phyloP scores from a whole-genome alignment of 148 eudicot species.

The Mesembryanthemum crystallinum region DNA sequence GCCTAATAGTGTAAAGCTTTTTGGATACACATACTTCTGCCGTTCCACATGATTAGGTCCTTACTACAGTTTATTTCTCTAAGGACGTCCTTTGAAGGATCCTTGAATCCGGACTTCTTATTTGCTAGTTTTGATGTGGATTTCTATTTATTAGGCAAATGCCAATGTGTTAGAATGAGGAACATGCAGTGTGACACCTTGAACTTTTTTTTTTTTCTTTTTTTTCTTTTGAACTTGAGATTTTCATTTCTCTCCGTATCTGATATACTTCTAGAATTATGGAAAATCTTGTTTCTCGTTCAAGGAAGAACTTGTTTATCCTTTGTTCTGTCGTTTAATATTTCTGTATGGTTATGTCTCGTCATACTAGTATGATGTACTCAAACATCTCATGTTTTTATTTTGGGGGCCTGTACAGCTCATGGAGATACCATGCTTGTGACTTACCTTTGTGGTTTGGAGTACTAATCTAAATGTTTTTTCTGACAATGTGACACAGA shows the following conservation, averaged over 20 bases:
- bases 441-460: not conserved
- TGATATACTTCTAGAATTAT: not conserved
- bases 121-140: not conserved
- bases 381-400: not conserved
- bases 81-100: not conserved
- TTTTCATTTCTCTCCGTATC: not conserved
- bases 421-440: not conserved
- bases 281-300: not conserved
- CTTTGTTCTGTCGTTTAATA: not conserved
- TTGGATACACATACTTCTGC: not conserved
- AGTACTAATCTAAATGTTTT: not conserved
- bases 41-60: not conserved
- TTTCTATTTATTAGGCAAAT: not conserved
- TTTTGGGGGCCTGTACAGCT: not conserved
- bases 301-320: not conserved
- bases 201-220: not conserved
- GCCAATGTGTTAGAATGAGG: not conserved
- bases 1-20: not conserved
- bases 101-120: not conserved
- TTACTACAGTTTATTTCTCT: not conserved
- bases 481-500: constrained; percentile 32
- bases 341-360: not conserved
- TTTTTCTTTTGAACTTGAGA: too few species aligned
- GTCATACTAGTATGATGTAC: not conserved
- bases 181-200: not conserved